Conservation (phyloP, 345 rosid species). For the Mangifera indica region DNA sequence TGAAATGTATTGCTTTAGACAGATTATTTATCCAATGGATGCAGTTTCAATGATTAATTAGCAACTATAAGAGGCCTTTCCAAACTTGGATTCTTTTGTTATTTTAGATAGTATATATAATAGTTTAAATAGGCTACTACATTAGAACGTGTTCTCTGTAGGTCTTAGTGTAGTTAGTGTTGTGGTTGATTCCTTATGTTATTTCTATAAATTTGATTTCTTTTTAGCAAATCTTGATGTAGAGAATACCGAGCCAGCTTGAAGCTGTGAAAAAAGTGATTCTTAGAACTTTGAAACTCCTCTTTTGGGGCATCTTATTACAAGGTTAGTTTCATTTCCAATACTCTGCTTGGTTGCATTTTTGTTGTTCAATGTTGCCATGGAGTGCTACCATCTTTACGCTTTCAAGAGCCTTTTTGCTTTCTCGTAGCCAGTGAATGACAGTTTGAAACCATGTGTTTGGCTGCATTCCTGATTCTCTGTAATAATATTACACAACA, state of each 20-base stretch:
- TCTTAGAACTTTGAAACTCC: constrained; percentile 70
- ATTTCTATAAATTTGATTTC: neutral
- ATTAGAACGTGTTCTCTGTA: too few relatives aligned
- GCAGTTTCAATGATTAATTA: too few relatives aligned
- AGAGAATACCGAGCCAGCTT: constrained; percentile 47
- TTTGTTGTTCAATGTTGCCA: neutral
- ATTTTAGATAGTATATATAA: too few relatives aligned
- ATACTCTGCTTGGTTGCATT: neutral
- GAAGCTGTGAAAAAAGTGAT: constrained; percentile 59
- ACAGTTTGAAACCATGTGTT: too few relatives aligned
- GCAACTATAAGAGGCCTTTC: too few relatives aligned
- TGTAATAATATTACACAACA: too few relatives aligned
- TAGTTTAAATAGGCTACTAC: too few relatives aligned
- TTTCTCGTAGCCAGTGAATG: neutral
- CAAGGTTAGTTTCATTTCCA: constrained; percentile 53
- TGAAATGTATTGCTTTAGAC: too few relatives aligned
- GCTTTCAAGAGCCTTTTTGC: neutral
- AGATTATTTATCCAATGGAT: too few relatives aligned
- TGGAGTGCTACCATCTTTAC: too few relatives aligned
- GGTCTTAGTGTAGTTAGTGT: neutral
- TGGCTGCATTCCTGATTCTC: neutral
- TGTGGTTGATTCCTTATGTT: neutral
- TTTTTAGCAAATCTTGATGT: constrained; percentile 15
- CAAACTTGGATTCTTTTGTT: too few relatives aligned
- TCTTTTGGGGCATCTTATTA: constrained; percentile 85